Evolutionary conservation across 371 early-diverging fungal species (phyloP).

Genomic region (Mortierella sp.): DNA sequence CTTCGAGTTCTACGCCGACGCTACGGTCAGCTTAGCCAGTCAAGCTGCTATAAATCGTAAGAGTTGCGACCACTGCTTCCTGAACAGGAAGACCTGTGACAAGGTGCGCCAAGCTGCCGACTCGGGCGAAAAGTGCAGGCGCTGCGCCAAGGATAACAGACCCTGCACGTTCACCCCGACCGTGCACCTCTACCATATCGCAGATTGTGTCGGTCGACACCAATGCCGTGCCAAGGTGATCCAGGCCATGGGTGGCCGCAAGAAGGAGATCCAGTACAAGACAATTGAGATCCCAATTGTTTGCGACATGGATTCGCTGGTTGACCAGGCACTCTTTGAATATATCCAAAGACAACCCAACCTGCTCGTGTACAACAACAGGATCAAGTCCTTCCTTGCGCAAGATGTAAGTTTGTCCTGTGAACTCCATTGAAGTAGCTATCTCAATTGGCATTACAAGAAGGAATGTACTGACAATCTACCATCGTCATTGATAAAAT

Average conservation of each 20-base stretch:
- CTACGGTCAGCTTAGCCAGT: conserved; percentile 42
- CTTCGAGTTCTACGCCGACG: conserved; percentile 53
- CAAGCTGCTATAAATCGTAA: conserved; percentile 52
- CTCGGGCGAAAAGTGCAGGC: conserved; percentile 49
- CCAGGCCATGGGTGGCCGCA: conserved; percentile 54
- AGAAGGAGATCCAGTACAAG: conserved; percentile 48
- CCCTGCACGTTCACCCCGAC: conserved; percentile 54
- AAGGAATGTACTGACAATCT: too few relatives aligned
- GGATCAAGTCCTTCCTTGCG: conserved; percentile 50
- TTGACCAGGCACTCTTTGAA: conserved; percentile 43
- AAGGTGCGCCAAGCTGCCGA: conserved; percentile 48
- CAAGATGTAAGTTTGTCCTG: conserved; percentile 35
- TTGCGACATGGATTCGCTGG: conserved; percentile 38
- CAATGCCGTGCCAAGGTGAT: conserved; percentile 54
- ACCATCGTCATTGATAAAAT: not conserved
- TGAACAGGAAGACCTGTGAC: conserved; percentile 53
- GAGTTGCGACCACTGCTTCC: conserved; percentile 53
- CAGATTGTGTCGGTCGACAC: conserved; percentile 54
- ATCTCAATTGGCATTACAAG: not conserved
- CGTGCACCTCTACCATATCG: conserved; percentile 52
- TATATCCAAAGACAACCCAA: conserved; percentile 50
- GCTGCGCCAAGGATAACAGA: conserved; percentile 53
- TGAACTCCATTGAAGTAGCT: too few relatives aligned
- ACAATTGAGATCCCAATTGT: conserved; percentile 52
- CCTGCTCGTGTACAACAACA: conserved; percentile 48